Conservation (phyloP, 2,329 filamentous ascomycete genomes). For the Ophiobolus disseminans region DNA sequence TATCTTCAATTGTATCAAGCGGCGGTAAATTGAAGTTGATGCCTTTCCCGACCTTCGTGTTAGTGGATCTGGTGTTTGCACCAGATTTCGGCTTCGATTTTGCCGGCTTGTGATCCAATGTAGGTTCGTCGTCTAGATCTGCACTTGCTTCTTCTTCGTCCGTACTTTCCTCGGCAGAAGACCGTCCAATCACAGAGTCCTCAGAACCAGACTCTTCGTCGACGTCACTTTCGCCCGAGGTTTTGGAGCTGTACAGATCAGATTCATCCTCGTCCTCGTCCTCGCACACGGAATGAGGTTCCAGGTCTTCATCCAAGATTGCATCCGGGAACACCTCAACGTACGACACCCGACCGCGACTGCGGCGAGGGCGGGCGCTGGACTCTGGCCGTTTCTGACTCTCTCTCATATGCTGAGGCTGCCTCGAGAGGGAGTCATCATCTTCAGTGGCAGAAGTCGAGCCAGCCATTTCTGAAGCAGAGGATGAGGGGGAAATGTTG, state of each 20-base stretch:
- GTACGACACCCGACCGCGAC: slow-evolving; percentile 19
- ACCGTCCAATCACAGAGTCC: neutral
- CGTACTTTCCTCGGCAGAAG: no score
- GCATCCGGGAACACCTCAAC: slow-evolving; percentile 9
- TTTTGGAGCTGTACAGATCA: neutral
- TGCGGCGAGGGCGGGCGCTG: slow-evolving; percentile 13
- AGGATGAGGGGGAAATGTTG: no score
- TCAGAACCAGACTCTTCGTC: slow-evolving; percentile 2
- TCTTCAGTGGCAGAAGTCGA: no score
- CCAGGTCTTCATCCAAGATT: slow-evolving; percentile 7
- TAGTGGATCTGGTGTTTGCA: neutral
- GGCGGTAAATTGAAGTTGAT: slow-evolving; percentile 54
- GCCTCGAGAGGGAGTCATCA: no score
- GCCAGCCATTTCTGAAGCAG: no score
- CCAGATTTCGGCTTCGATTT: neutral
- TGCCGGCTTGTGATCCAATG: no score
- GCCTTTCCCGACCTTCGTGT: slow-evolving; percentile 16
- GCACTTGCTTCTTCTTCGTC: slow-evolving; percentile 8
- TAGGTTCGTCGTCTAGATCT: neutral
- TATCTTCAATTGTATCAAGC: slow-evolving; percentile 55
- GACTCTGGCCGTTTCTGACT: neutral
- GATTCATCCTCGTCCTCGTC: slow-evolving; percentile 11
- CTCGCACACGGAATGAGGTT: neutral
- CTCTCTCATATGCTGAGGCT: no score
- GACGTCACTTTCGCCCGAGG: slow-evolving; percentile 3